These are phyloP conservation scores for Perilla frutescens DNA, from an alignment of 257 asterid species.

Conservation along the genomic window DNA sequence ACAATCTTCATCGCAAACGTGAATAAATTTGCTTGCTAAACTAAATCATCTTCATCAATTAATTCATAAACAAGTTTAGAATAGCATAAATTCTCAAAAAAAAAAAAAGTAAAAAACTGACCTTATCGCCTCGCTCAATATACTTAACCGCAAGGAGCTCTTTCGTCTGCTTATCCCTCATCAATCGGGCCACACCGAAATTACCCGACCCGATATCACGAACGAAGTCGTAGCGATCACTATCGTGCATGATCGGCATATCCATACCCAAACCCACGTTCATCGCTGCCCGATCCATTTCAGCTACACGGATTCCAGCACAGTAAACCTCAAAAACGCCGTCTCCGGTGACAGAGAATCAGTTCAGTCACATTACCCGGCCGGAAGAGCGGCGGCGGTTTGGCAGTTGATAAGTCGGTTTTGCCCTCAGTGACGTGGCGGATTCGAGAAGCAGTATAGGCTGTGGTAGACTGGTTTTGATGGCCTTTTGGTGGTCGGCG, in stretches of 20 bases:
- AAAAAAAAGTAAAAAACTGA: constrained; percentile 34
- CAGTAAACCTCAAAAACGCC: not conserved
- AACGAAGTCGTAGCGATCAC: constrained; percentile 84
- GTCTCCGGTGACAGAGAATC: constrained; percentile 4
- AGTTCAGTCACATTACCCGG: constrained; percentile 26
- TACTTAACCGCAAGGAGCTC: constrained; percentile 89
- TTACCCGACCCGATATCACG: constrained; percentile 88
- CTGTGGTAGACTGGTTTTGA: not conserved
- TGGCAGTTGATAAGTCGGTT: constrained; percentile 28
- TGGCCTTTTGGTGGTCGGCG: constrained; percentile 35
- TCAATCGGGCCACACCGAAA: constrained; percentile 82
- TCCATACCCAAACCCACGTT: constrained; percentile 67
- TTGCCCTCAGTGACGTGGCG: not conserved
- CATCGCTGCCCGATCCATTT: constrained; percentile 73
- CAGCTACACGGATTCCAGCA: not conserved
- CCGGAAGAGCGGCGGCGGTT: constrained; percentile 20
- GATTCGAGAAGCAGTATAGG: not conserved
- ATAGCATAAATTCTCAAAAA: too few species aligned
- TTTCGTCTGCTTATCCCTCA: constrained; percentile 82
- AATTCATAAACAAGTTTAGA: not conserved
- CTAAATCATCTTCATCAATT: not conserved
- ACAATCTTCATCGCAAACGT: not conserved
- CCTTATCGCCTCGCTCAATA: constrained; percentile 90
- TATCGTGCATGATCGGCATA: constrained; percentile 95
- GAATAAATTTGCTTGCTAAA: constrained; percentile 18